Conservation (phyloP, 1,139 yeast genomes). For the Geotrichum armillariae region DNA sequence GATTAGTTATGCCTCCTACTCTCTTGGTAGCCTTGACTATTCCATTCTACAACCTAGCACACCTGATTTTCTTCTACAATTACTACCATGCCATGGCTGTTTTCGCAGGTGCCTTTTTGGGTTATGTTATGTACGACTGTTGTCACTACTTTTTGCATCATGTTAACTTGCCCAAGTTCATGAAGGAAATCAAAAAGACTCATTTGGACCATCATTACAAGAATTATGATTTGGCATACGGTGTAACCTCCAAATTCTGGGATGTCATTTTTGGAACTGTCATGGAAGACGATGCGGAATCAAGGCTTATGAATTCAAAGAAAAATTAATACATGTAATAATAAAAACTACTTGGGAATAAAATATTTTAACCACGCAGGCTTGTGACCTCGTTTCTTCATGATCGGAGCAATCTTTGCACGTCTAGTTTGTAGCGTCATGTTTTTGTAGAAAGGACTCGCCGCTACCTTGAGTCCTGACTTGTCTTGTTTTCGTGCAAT, state of each 20-base stretch:
- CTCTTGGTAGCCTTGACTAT: slow-evolving; percentile 57
- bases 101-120: slow-evolving; percentile 94
- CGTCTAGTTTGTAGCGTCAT: too few relatives aligned
- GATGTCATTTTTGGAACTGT: slow-evolving; percentile 83
- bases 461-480: too few relatives aligned
- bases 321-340: neutral
- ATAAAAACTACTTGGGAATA: too few relatives aligned
- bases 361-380: too few relatives aligned
- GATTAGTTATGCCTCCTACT: slow-evolving; percentile 96
- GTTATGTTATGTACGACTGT: slow-evolving; percentile 86
- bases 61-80: slow-evolving; percentile 53
- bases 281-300: slow-evolving; percentile 35
- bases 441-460: too few relatives aligned
- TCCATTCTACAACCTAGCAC: slow-evolving; percentile 64
- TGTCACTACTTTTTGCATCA: slow-evolving; percentile 92
- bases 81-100: slow-evolving; percentile 60
- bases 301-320: slow-evolving; percentile 13
- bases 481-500: too few relatives aligned
- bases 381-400: too few relatives aligned
- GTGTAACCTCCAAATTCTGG: slow-evolving; percentile 94
- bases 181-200: slow-evolving; percentile 78
- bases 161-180: slow-evolving; percentile 67
- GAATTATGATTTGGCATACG: slow-evolving; percentile 93
- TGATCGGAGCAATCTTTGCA: too few relatives aligned
- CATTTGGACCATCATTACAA: slow-evolving; percentile 98